Base-by-base conservation (phyloP, 2,329 filamentous ascomycete genomes). In the Epicoccum nigrum region DNA sequence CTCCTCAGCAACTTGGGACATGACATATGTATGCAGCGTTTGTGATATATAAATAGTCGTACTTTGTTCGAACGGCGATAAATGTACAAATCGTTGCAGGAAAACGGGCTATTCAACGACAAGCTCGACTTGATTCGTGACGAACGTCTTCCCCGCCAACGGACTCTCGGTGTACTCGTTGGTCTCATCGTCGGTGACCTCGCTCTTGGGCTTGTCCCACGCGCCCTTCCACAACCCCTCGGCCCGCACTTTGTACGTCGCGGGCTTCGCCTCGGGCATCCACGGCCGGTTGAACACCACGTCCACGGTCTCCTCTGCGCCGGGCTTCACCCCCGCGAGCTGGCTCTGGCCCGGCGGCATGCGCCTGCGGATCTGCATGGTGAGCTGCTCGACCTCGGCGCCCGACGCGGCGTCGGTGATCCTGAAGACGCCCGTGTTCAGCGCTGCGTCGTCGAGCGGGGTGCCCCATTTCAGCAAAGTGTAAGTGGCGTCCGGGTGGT, bases 401-500 rank as follows among this genome's bases (percentile, higher is more conserved):
- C 64, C 68, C 4, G 63, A 66, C 0, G 59, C 58, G 13, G 50
- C 56, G 39, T 74, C 56, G 5, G 55, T 51, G 19, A 76, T 59
- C 12, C 54, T 67, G 52, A 77, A 72, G 4, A 76, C 63, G 13
- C 74, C 74, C 3, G 72, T 68, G 16, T 72, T 72, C 15, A 72
- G 47, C 8, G 73, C 73, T 28, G 68, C 59, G 2, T 64, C 52
- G 48, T 77, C 75, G 33, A 77, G 59, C 4, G 75, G 75, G 1
- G 74, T 74, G 38, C 70, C 66, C 75, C 75, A 77, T 55, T 65
- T 71, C 19, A 74, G 59, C 7, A 77, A 42, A 0, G 74, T 74
- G 48, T 72, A 69, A 1, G 71, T 58, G 2, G 65, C 65, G 7
- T 62, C 55, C 1, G 68, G 64, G 34, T 65, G 64, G 31, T 60